phyloP scores from a whole-genome alignment of 345 rosid species.

The Brassica rapa region DNA sequence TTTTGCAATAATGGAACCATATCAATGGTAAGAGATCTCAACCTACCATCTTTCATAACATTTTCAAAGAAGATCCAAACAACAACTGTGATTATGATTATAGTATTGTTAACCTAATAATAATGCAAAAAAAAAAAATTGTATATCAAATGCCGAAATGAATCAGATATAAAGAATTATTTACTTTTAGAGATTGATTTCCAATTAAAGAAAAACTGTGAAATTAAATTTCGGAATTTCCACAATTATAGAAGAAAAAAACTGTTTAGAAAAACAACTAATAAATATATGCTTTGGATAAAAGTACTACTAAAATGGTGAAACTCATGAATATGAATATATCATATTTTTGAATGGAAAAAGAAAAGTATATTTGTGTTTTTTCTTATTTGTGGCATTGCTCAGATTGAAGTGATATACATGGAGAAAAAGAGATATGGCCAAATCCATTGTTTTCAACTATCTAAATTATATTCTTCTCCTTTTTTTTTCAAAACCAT shows the following conservation, averaged over 20 bases:
- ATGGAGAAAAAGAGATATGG: background rate
- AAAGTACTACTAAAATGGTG: background rate
- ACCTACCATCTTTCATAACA: background rate
- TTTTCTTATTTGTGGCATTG: slow-evolving; percentile 2
- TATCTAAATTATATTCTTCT: background rate
- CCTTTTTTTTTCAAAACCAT: background rate
- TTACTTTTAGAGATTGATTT: too few relatives aligned
- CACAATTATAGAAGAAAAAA: background rate
- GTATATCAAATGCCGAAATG: too few relatives aligned
- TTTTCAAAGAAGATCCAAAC: background rate
- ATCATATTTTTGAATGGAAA: background rate
- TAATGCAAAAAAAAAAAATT: too few relatives aligned
- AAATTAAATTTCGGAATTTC: too few relatives aligned
- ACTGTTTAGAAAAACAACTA: background rate
- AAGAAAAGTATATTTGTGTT: background rate
- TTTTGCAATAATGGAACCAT: slow-evolving; percentile 34
- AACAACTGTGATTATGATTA: background rate
- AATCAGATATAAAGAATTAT: too few relatives aligned
- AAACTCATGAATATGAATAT: background rate
- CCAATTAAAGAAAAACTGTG: too few relatives aligned
- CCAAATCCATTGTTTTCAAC: background rate
- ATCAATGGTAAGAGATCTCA: slow-evolving; percentile 35
- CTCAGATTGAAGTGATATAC: slow-evolving; percentile 10
- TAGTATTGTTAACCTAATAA: too few relatives aligned
- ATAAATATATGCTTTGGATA: background rate